Evolutionary conservation across 2,329 filamentous ascomycete genomes (phyloP), one percentile per base, ranked within the genome.

Genomic region (Sporothrix brasiliensis): DNA sequence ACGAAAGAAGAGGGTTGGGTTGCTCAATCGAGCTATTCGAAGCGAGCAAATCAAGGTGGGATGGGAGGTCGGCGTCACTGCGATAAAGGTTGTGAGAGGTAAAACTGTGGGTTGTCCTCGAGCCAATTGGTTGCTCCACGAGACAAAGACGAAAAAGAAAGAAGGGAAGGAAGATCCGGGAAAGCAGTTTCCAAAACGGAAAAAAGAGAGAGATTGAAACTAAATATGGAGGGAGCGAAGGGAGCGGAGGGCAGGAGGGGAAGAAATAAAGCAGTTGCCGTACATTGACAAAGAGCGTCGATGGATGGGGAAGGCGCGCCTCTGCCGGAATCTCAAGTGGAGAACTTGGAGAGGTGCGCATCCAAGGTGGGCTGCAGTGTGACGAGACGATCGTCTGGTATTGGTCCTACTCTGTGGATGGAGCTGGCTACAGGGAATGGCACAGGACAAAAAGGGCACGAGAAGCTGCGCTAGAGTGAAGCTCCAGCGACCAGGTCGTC

Each of bases 1-100:
- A 41, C 30, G 21, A 27, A 34, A 19, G 16, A n/a, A 47, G 24
- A 14, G 52, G 39, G 30, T 14, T 21, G 47, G 39, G 34, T 54
- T 56, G 19, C 70, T 47, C 58, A 67, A 69, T 65, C 41, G 61
- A 71, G 70, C 67, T 67, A 71, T 71, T 71, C 70, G 60, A 71
- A 65, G 61, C 70, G 70, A 71, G 63, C 61, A 50, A n/a, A 61
- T 7, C 60, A 61, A 67, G 68, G 39, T 44, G 3, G 41, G 41
- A 44, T 34, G 49, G 41, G 41, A 50, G 39, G 30, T 27, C 7
- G 50, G 52, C 47, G 16, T 63, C 52, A 56, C 49, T 52, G n/a
- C 13, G 19, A 63, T 54, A 49, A 49, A 41, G 21, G 50, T 44
- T 34, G 41, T 27, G 58, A 41, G 50, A 69, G 53, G 53, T 16